These are phyloP conservation scores for Spizellomyces punctatus DNA, from an alignment of 192 early-diverging fungal species.

Conservation along the genomic window DNA sequence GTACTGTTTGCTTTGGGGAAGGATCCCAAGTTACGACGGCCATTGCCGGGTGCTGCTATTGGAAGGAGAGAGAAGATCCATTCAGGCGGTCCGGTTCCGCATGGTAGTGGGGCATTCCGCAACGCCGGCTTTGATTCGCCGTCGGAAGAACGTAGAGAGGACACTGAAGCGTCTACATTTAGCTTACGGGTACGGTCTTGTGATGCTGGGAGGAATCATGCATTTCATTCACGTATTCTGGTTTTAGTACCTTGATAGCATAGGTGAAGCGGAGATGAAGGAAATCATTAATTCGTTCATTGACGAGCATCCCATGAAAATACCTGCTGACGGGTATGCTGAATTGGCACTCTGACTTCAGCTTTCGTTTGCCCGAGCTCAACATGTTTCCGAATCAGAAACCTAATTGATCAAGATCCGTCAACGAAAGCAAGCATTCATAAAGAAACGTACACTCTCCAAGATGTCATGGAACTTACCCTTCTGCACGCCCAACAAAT, in stretches of 20 bases:
- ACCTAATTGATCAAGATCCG: not conserved
- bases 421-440: not conserved
- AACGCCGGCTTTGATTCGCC: too few species aligned
- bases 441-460: conserved; percentile 48
- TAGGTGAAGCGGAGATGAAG: conserved; percentile 34
- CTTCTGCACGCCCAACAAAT: conserved; percentile 63
- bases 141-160: too few species aligned
- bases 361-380: not conserved
- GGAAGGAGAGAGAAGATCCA: too few species aligned
- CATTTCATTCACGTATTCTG: too few species aligned
- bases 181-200: too few species aligned
- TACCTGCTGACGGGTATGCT: not conserved
- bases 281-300: conserved; percentile 41
- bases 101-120: too few species aligned
- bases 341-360: not conserved
- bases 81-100: too few species aligned
- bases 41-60: not conserved
- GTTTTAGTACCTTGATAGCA: conserved; percentile 32
- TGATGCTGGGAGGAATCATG: too few species aligned
- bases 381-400: not conserved
- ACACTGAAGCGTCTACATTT: too few species aligned
- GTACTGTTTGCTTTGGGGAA: conserved; percentile 15
- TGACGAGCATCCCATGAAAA: conserved; percentile 20
- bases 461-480: conserved; percentile 66
- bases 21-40: not conserved